phyloP scores from a whole-genome alignment of 192 early-diverging fungal genomes.

The Entophlyctis luteolus region DNA sequence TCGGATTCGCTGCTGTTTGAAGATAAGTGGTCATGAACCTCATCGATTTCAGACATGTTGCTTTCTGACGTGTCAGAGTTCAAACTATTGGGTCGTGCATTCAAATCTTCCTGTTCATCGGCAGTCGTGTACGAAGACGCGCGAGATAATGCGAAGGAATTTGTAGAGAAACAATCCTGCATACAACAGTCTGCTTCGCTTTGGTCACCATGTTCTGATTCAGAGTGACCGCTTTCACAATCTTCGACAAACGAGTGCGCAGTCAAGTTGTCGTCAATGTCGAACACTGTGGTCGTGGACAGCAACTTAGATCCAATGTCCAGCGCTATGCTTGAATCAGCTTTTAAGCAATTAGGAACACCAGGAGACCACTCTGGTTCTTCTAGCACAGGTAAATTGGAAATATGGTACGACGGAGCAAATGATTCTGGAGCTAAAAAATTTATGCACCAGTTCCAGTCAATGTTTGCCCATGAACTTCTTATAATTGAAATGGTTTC shows the following conservation, averaged over 20 bases:
- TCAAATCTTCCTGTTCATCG: too few relatives aligned
- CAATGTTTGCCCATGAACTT: neutral
- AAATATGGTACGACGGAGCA: too few relatives aligned
- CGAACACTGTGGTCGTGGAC: neutral
- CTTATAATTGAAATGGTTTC: neutral
- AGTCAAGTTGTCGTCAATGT: neutral
- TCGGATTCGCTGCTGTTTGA: too few relatives aligned
- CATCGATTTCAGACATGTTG: too few relatives aligned
- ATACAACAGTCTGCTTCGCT: too few relatives aligned
- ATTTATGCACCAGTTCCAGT: conserved; percentile 16
- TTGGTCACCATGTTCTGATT: neutral
- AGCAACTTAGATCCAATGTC: neutral
- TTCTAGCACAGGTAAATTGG: too few relatives aligned
- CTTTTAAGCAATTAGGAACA: neutral
- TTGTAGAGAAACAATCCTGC: too few relatives aligned
- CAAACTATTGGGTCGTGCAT: too few relatives aligned
- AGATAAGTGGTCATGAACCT: too few relatives aligned
- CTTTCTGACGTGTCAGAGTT: too few relatives aligned
- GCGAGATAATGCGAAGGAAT: too few relatives aligned
- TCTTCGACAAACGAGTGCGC: neutral
- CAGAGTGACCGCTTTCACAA: neutral
- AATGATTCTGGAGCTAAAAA: neutral
- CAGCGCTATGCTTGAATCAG: neutral
- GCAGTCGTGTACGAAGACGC: too few relatives aligned
- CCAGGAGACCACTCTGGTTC: neutral